Conservation (phyloP, 331 rosid species). For the Malus hybrid region DNA sequence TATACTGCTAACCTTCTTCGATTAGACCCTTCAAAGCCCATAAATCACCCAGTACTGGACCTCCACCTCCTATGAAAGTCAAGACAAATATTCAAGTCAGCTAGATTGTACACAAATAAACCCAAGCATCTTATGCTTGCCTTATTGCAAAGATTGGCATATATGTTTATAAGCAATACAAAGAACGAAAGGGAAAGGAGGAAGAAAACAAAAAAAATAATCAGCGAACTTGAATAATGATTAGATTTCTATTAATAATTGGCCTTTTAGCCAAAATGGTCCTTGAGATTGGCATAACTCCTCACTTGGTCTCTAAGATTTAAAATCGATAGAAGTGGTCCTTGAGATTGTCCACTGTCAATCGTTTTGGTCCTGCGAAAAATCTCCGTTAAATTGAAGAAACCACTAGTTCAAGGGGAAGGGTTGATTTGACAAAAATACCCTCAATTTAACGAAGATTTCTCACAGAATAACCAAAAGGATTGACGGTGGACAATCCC, state of each 20-base stretch:
- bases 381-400: too few relatives aligned
- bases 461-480: too few relatives aligned
- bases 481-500: too few relatives aligned
- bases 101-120: neutral
- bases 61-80: conserved; percentile 75
- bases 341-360: too few relatives aligned
- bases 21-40: conserved; percentile 97
- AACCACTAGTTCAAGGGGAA: too few relatives aligned
- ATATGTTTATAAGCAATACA: neutral
- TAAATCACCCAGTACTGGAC: conserved; percentile 95
- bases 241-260: neutral
- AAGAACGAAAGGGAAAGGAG: neutral
- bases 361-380: too few relatives aligned
- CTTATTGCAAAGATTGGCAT: neutral
- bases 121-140: neutral
- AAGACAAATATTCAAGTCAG: conserved; percentile 7
- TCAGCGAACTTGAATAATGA: neutral
- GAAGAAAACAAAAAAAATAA: neutral
- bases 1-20: conserved; percentile 57
- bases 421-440: too few relatives aligned
- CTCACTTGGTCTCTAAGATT: too few relatives aligned
- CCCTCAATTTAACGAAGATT: too few relatives aligned
- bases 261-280: too few relatives aligned
- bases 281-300: too few relatives aligned
- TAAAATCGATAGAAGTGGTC: too few relatives aligned